These are phyloP conservation scores for Penicillium carneum DNA, from an alignment of 2,329 filamentous ascomycete species.

Conservation along the genomic window DNA sequence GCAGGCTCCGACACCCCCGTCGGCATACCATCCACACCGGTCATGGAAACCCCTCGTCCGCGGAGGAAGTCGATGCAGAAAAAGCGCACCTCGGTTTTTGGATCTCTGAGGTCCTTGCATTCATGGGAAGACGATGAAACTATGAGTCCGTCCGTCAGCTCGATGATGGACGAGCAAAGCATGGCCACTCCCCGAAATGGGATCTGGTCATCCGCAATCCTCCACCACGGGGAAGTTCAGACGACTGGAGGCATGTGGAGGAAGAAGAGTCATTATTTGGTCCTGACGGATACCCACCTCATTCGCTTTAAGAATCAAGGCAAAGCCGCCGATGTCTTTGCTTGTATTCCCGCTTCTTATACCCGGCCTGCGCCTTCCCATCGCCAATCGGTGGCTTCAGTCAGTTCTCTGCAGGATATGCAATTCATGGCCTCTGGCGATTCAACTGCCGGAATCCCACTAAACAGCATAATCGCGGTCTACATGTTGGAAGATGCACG, in stretches of 20 bases:
- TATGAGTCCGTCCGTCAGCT: conserved; percentile 59
- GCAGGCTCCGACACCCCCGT: conserved; percentile 39
- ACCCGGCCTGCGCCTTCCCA: conserved; percentile 54
- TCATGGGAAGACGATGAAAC: conserved; percentile 61
- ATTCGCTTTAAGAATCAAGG: conserved; percentile 72
- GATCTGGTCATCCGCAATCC: conserved; percentile 57
- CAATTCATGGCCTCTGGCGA: conserved; percentile 65
- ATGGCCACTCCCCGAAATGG: conserved; percentile 44
- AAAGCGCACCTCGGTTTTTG: conserved; percentile 64
- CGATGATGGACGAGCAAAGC: conserved; percentile 59
- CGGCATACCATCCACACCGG: conserved; percentile 31
- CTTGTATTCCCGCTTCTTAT: conserved; percentile 56
- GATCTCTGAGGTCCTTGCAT: conserved; percentile 63
- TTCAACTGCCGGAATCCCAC: conserved; percentile 61
- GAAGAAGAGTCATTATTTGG: conserved; percentile 75
- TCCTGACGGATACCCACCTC: conserved; percentile 72
- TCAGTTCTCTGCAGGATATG: conserved; percentile 67
- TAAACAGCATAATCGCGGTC: conserved; percentile 72
- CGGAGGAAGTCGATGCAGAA: conserved; percentile 56
- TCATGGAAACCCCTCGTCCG: conserved; percentile 43
- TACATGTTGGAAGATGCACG: conserved; percentile 72
- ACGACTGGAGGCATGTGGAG: conserved; percentile 73
- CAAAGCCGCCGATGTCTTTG: conserved; percentile 70
- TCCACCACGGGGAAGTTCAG: conserved; percentile 74
- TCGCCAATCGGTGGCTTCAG: conserved; percentile 66